A percentile compares a stretch with the other conserved stretches of the same genome.
These are phyloP conservation scores for Plectranthus barbatus DNA, from an alignment of 257 asterid species.

Conservation along the genomic window DNA sequence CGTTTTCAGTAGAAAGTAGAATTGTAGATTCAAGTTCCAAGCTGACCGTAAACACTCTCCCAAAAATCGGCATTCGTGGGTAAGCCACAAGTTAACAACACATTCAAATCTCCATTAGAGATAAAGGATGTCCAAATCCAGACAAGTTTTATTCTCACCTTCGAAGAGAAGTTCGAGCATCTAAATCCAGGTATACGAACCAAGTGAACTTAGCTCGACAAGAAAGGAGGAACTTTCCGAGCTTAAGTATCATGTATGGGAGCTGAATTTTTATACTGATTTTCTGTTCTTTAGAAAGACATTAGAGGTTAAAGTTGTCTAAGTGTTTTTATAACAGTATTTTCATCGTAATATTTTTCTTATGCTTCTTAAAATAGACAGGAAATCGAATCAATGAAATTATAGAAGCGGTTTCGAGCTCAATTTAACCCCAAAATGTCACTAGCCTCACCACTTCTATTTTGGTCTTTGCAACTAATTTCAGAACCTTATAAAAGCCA, in stretches of 20 bases:
- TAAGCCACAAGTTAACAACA: not conserved
- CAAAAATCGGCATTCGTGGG: constrained; percentile 4
- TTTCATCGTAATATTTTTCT: not conserved
- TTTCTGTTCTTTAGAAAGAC: no score
- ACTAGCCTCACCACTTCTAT: not conserved
- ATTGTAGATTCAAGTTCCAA: constrained; percentile 17
- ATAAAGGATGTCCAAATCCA: no score
- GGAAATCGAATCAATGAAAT: not conserved
- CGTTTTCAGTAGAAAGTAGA: constrained; percentile 12
- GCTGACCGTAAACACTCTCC: constrained; percentile 6
- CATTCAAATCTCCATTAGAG: not conserved
- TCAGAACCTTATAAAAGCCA: no score
- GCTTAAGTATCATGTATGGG: not conserved
- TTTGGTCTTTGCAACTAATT: not conserved
- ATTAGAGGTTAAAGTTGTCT: not conserved
- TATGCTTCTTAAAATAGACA: not conserved
- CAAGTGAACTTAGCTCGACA: not conserved
- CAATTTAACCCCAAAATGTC: not conserved
- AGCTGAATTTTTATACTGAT: not conserved
- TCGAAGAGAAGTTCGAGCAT: not conserved
- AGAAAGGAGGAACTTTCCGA: not conserved
- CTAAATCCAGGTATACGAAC: not conserved
- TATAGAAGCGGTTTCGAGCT: not conserved
- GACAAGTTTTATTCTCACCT: constrained; percentile 1
- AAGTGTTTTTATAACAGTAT: not conserved